Percentiles rank a stretch among this genome's conserved stretches.
Evolutionary conservation across 2,329 filamentous ascomycete genomes (phyloP).

Genomic region (Penicillium sclerotigenum): DNA sequence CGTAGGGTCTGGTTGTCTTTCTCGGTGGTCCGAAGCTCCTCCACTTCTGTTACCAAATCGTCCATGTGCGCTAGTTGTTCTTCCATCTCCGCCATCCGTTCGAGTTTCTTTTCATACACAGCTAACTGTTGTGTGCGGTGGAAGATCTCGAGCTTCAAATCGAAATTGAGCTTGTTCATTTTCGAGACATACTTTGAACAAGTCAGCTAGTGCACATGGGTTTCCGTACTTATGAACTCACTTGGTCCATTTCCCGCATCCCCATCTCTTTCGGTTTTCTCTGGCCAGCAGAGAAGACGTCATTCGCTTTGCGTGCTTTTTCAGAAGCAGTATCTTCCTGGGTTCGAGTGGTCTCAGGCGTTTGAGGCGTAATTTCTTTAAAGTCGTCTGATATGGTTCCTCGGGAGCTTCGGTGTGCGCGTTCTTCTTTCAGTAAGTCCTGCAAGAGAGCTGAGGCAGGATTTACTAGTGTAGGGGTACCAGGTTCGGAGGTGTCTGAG

Average conservation of each 20-base stretch:
- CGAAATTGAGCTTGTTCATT: slow-evolving; percentile 45
- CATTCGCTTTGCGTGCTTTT: slow-evolving; percentile 33
- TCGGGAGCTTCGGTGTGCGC: slow-evolving; percentile 36
- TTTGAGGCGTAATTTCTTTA: slow-evolving; percentile 25
- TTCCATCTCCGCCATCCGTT: slow-evolving; percentile 36
- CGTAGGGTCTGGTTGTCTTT: slow-evolving; percentile 37
- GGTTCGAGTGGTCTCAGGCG: slow-evolving; percentile 24
- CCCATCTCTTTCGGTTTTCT: slow-evolving; percentile 42
- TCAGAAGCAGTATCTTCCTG: slow-evolving; percentile 37
- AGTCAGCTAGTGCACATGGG: slow-evolving; percentile 14
- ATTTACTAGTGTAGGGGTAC: slow-evolving; percentile 35
- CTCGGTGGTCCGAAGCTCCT: slow-evolving; percentile 37
- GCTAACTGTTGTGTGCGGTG: slow-evolving; percentile 40
- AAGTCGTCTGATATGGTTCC: slow-evolving; percentile 23
- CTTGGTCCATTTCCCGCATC: slow-evolving; percentile 43
- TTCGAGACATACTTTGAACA: slow-evolving; percentile 41
- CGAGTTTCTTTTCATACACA: slow-evolving; percentile 37
- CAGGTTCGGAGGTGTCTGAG: slow-evolving; percentile 32
- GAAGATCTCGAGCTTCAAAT: slow-evolving; percentile 44
- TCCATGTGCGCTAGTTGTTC: slow-evolving; percentile 37
- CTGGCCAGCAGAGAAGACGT: slow-evolving; percentile 29
- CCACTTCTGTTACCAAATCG: slow-evolving; percentile 38
- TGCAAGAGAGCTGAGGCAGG: slow-evolving; percentile 41
- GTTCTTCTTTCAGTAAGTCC: slow-evolving; percentile 42
- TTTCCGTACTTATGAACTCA: slow-evolving; percentile 17